Base-by-base conservation (phyloP, 2,329 filamentous ascomycete genomes). In the Sarocladiaceae sp. region DNA sequence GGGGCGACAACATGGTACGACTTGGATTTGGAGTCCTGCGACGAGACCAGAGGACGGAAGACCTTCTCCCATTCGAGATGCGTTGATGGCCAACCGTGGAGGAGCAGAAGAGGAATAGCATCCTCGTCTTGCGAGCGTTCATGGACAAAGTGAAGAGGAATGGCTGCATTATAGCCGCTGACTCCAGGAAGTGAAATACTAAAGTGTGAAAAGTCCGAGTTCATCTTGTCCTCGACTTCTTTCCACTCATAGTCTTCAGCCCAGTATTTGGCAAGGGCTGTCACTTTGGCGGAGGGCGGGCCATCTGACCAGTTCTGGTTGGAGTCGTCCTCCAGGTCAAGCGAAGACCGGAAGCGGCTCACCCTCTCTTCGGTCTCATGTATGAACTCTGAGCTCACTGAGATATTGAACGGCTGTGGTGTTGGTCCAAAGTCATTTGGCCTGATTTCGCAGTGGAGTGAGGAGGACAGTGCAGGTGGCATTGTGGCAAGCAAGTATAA, bases 111-210 rank as follows among this genome's bases (percentile, higher is more conserved):
- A 2, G 56, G 56, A 15, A 55, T 52, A 7, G 55, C 54, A 11
- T 49, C 46, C 17, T 50, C 29, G 20, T 52, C 52, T 4, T 23
- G 22, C 7, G 52, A 56, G 15, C 46, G 36, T 15, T 57, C 52
- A 35, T 58, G 55, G 18, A 57, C 40, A 20, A 57, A 58, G 47
- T 58, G 56, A 15, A 58, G 53, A 18, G 54, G 58, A 13, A 58
- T 48, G 5, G 53, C 42, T 5, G 53, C 37, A n/a, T 31, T 26
- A 31, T 54, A 23, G 3, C 18, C 29, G 8, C n/a, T 5, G 13
- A 26, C 35, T 18, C 37, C 53, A 18, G 49, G 49, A 17, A 55
- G n/a, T 3, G 39, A 42, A 7, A 52, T 29, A 6, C 47, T 46
- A 25, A 36, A 55, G 33, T 55, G 54, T 3, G 28, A 48, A n/a